phyloP scores from a whole-genome alignment of 2,329 filamentous ascomycete species.

The Fragosphaeria purpurea region DNA sequence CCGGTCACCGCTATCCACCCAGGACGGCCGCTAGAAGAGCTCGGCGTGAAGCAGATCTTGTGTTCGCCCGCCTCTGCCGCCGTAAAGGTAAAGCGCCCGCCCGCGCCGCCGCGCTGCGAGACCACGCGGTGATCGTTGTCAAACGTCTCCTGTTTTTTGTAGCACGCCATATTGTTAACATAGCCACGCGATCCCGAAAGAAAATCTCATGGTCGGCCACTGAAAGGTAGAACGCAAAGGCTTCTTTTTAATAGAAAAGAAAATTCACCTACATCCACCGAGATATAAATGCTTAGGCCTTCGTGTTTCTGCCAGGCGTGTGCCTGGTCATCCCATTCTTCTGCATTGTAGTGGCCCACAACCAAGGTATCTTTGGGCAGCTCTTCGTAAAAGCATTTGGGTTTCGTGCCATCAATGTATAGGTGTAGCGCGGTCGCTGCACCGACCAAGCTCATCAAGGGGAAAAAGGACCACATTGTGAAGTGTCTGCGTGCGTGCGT shows the following conservation, averaged over 20 bases:
- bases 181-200: no score
- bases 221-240: no score
- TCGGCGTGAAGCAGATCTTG: conserved; percentile 86
- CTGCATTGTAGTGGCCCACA: conserved; percentile 81
- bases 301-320: conserved; percentile 62
- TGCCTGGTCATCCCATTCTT: conserved; percentile 67
- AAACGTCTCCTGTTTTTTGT: conserved; percentile 81
- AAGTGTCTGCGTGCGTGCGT: not conserved
- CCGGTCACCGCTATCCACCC: conserved; percentile 60
- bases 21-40: conserved; percentile 56
- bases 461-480: conserved; percentile 50
- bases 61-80: conserved; percentile 93
- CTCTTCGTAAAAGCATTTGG: conserved; percentile 98
- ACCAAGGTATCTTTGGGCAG: conserved; percentile 95
- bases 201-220: no score
- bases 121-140: conserved; percentile 97
- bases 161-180: no score
- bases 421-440: conserved; percentile 82
- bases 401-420: conserved; percentile 75
- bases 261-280: conserved; percentile 66
- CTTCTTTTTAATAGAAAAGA: no score
- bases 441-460: conserved; percentile 55
- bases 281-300: conserved; percentile 75
- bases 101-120: conserved; percentile 64
- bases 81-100: conserved; percentile 89